Percentiles rank a stretch among this genome's conserved stretches.
These are phyloP conservation scores for Posidonia australis DNA, from an alignment of 106 monocot species.

Conservation along the genomic window DNA sequence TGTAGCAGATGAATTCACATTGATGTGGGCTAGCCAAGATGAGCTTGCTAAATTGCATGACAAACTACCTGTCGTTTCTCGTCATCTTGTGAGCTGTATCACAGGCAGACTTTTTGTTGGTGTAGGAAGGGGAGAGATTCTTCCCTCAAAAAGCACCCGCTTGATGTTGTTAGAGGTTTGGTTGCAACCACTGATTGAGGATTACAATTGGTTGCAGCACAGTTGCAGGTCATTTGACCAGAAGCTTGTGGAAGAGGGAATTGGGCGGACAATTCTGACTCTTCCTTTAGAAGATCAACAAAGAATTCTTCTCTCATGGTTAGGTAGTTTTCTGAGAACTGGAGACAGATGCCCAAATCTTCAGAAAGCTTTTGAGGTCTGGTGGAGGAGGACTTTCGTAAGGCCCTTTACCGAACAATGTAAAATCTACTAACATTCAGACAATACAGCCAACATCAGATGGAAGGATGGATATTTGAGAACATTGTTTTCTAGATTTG, in stretches of 20 bases:
- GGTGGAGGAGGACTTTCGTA: slow-evolving; percentile 94
- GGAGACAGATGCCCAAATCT: slow-evolving; percentile 95
- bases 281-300: slow-evolving; percentile 96
- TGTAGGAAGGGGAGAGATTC: slow-evolving; percentile 86
- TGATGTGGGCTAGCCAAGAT: slow-evolving; percentile 54
- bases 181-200: slow-evolving; percentile 87
- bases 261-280: slow-evolving; percentile 85
- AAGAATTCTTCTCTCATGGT: slow-evolving; percentile 76
- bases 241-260: slow-evolving; percentile 94
- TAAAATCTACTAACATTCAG: neutral
- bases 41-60: slow-evolving; percentile 56
- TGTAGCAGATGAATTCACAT: slow-evolving; percentile 58
- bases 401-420: slow-evolving; percentile 73
- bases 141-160: slow-evolving; percentile 70
- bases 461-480: too few relatives aligned
- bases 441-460: neutral
- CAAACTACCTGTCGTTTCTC: slow-evolving; percentile 54
- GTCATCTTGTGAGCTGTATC: slow-evolving; percentile 74
- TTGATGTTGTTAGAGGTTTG: slow-evolving; percentile 59
- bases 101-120: slow-evolving; percentile 75
- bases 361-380: slow-evolving; percentile 95
- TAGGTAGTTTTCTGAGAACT: slow-evolving; percentile 85
- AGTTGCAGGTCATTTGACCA: slow-evolving; percentile 74
- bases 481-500: too few relatives aligned
- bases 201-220: slow-evolving; percentile 92